Percentiles rank a stretch among this genome's conserved stretches.
Evolutionary conservation across 305 asterid species (phyloP).

Genomic region (Fraxinus sp.): DNA sequence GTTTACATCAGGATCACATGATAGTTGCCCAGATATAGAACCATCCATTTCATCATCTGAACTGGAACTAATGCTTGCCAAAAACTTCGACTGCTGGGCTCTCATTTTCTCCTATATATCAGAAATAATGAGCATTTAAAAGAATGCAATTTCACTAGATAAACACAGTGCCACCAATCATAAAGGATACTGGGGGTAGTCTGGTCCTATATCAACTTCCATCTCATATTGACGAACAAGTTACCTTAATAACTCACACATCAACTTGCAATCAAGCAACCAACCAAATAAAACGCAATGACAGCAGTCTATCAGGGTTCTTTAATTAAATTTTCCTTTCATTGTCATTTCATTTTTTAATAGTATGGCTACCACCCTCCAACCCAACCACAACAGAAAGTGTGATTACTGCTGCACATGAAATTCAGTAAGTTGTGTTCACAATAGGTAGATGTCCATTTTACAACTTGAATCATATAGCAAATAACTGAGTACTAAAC

Average conservation of each 20-base stretch:
- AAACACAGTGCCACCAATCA: conserved; percentile 7
- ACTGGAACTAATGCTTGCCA: conserved; percentile 60
- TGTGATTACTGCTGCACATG: neutral
- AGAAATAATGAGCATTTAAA: conserved; percentile 24
- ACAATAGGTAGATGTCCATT: neutral
- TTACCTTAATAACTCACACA: conserved; percentile 6
- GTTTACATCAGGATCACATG: conserved; percentile 39
- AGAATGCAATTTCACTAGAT: conserved; percentile 20
- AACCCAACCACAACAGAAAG: neutral
- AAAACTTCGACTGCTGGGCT: conserved; percentile 82
- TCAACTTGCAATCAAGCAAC: conserved; percentile 4
- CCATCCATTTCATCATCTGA: conserved; percentile 60
- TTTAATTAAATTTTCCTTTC: neutral
- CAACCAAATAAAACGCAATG: conserved; percentile 18
- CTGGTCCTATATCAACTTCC: conserved; percentile 6
- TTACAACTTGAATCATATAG: conserved; percentile 16
- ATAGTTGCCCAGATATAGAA: conserved; percentile 48
- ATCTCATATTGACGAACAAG: neutral
- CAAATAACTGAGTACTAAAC: neutral
- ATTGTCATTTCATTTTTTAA: neutral
- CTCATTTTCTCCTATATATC: conserved; percentile 78
- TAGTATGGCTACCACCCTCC: neutral
- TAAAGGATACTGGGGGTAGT: conserved; percentile 2
- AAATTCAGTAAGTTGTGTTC: neutral
- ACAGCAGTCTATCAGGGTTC: neutral